Evolutionary conservation across 345 rosid genomes (phyloP).

Genomic region (Theobroma cacao): DNA sequence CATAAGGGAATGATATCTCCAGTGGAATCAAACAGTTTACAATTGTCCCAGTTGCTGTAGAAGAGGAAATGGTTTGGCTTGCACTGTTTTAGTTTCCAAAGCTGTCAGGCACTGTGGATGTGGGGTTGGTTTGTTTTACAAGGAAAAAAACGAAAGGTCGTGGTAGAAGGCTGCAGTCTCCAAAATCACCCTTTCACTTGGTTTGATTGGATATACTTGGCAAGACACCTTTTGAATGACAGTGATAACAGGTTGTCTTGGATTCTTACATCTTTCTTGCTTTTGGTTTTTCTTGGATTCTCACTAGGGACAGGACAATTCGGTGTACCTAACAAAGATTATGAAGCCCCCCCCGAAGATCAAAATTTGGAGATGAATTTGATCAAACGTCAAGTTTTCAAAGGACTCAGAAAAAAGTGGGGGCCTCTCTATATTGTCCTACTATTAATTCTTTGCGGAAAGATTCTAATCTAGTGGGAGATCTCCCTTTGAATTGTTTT

Average conservation of each 20-base stretch:
- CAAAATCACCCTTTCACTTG: neutral
- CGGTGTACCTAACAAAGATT: conserved; percentile 13
- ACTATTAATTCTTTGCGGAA: neutral
- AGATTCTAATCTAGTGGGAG: neutral
- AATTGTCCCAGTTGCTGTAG: no score
- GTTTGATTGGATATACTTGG: no score
- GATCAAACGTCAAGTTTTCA: neutral
- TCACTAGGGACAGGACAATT: neutral
- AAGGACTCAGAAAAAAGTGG: neutral
- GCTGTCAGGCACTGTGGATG: no score
- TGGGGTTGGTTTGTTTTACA: no score
- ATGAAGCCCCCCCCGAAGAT: neutral
- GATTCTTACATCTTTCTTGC: neutral
- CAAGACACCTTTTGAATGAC: neutral
- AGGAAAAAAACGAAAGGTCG: no score
- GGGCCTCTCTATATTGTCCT: neutral
- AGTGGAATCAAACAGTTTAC: no score
- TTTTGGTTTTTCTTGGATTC: neutral
- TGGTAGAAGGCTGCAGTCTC: no score
- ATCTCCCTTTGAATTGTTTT: neutral
- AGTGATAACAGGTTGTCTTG: neutral
- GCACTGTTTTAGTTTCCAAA: no score
- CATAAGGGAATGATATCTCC: no score
- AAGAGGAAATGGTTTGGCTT: no score
- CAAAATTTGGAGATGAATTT: neutral